Evolutionary conservation across 768 basidiomycete genomes (phyloP), one percentile per base, ranked within the genome.

Genomic region (Rhizopogon roseolus): DNA sequence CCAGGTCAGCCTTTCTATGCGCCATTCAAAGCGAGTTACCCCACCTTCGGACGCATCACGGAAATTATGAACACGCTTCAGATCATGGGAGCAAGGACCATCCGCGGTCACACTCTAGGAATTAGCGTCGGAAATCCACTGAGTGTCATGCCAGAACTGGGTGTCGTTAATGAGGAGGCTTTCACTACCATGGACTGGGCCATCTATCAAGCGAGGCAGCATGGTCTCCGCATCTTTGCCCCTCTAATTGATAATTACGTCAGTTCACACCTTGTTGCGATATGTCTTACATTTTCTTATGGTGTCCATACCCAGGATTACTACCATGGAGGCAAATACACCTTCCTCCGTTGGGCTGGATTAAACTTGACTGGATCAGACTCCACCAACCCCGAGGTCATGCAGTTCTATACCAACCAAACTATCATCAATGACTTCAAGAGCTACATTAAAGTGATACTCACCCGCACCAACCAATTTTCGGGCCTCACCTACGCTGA

Each of bases 371-470:
- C 57, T 13, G 66, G 67, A 49, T 60, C 59, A 17, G 60, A 66
- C 36, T 61, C 60, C 52, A 61, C 61, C 28, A 52, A 55, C 62
- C 66, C 28, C 43, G 49, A 34, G 62, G 66, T 50, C 62, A 58
- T 40, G 58, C 56, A 40, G 57, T 84, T 84, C 61, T 83, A 75
- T 63, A 70, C 67, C 5, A 77, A 83, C 54, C 60, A 72, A 48
- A 74, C 70, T 5, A 68, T 83, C 37, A 70, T 80, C 19, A 49
- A 69, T 3, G 67, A 72, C 6, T 84, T 81, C 67, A 72, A 71
- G 65, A 77, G 80, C 54, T 83, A 81, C 51, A 76, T 63, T 10
- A 50, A 54, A 17, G 39, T 62, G 57, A 49, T 69, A 63, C 57
- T 69, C 58, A 60, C 57, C 43, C 52, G 55, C 60, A 38, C 55